phyloP scores from a whole-genome alignment of 257 asterid species.

The Rauvolfia tetraphylla region DNA sequence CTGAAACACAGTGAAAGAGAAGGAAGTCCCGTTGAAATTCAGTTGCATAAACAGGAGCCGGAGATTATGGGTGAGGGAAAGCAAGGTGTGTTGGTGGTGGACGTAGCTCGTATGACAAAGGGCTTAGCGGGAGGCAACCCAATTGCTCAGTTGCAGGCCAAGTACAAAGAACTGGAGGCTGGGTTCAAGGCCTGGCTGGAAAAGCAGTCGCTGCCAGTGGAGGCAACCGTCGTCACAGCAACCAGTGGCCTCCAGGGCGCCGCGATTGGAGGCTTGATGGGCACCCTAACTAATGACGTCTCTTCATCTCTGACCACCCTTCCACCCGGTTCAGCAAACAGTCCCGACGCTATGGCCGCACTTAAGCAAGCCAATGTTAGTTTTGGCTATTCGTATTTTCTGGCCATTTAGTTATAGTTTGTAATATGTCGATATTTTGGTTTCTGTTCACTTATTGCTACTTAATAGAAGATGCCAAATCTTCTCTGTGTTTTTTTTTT shows the following conservation, averaged over 20 bases:
- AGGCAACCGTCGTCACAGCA: slow-evolving; percentile 76
- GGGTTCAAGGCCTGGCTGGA: slow-evolving; percentile 64
- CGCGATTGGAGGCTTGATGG: slow-evolving; percentile 82
- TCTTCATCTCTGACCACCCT: slow-evolving; percentile 55
- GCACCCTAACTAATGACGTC: slow-evolving; percentile 61
- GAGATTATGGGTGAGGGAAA: slow-evolving; percentile 49
- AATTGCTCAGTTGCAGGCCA: slow-evolving; percentile 55
- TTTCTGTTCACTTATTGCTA: neutral
- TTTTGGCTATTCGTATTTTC: slow-evolving; percentile 3
- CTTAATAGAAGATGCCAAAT: neutral
- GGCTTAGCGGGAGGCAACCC: slow-evolving; percentile 39
- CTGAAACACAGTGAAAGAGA: neutral
- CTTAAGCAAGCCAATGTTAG: slow-evolving; percentile 79
- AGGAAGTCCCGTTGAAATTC: neutral
- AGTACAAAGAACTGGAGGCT: slow-evolving; percentile 60
- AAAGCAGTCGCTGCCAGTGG: slow-evolving; percentile 79
- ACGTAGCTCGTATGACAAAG: slow-evolving; percentile 33
- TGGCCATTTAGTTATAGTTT: neutral
- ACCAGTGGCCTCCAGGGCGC: slow-evolving; percentile 84
- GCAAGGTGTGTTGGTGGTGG: slow-evolving; percentile 51
- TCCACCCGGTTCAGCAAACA: slow-evolving; percentile 61
- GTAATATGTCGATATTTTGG: neutral
- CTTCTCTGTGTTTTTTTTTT: neutral
- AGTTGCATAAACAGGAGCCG: neutral
- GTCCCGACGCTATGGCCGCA: slow-evolving; percentile 74